phyloP scores from a whole-genome alignment of 352 stramenopile genomes.

The Pythium sukuiense region DNA sequence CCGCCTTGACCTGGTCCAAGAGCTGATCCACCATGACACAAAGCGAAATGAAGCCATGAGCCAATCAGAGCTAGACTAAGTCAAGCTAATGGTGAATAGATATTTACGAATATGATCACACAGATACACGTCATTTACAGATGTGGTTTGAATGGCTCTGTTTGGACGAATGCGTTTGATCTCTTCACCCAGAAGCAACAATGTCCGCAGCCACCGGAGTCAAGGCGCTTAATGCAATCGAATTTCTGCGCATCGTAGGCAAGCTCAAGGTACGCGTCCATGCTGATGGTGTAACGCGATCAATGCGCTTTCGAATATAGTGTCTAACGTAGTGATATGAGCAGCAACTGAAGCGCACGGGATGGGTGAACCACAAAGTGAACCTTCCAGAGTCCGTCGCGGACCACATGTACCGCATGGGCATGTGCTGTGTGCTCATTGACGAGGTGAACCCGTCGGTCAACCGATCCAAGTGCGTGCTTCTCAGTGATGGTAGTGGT shows the following conservation, averaged over 20 bases:
- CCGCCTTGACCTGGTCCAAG: too few relatives aligned
- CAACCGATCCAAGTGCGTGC: constrained; percentile 58
- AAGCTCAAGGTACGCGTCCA: constrained; percentile 57
- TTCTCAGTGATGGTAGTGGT: constrained; percentile 1
- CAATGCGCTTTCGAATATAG: background rate
- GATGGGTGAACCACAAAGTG: constrained; percentile 92
- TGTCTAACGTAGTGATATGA: background rate
- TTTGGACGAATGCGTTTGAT: background rate
- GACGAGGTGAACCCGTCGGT: constrained; percentile 68
- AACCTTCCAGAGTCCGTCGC: constrained; percentile 89
- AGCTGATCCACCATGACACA: too few relatives aligned
- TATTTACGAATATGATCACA: background rate
- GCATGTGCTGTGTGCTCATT: constrained; percentile 90
- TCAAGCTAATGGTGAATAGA: background rate
- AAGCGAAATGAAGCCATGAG: too few relatives aligned
- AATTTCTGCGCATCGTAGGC: constrained; percentile 81
- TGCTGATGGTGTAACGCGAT: background rate
- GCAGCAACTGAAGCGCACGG: constrained; percentile 89
- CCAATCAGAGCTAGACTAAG: too few relatives aligned
- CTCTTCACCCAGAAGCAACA: background rate
- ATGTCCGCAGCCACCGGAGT: constrained; percentile 56
- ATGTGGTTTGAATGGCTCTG: background rate
- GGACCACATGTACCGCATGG: constrained; percentile 94
- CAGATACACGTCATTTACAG: background rate
- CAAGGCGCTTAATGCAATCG: constrained; percentile 66